Conservation (phyloP, 2,329 filamentous ascomycete species). For the Lecanicillium sp. region DNA sequence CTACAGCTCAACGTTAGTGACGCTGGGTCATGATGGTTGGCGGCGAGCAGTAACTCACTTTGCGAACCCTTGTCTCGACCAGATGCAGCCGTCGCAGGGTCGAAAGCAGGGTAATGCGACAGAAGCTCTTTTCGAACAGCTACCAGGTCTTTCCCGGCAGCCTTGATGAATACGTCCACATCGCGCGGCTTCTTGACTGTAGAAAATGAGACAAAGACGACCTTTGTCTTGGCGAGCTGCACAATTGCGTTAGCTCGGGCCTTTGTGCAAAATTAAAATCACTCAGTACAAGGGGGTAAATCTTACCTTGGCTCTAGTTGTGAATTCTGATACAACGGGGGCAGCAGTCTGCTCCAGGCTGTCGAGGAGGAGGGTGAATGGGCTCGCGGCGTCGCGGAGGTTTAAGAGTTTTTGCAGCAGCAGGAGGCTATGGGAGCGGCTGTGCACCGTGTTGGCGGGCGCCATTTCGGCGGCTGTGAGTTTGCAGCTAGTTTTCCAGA, state of each 20-base stretch:
- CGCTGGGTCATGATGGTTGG: not conserved
- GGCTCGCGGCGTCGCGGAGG: conserved; percentile 70
- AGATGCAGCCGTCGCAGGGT: conserved; percentile 27
- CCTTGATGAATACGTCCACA: conserved; percentile 60
- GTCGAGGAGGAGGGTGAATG: conserved; percentile 80
- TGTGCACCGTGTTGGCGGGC: conserved; percentile 52
- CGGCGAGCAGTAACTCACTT: conserved; percentile 28
- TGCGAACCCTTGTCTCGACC: conserved; percentile 28
- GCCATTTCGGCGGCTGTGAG: conserved; percentile 45
- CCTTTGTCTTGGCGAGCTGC: conserved; percentile 55
- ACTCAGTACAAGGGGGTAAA: no score
- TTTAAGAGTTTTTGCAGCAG: conserved; percentile 77
- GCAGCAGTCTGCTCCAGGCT: conserved; percentile 72
- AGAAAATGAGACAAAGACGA: conserved; percentile 72
- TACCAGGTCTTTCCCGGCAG: conserved; percentile 49
- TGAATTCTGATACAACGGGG: conserved; percentile 65
- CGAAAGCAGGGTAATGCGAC: conserved; percentile 36
- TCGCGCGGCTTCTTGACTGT: conserved; percentile 58
- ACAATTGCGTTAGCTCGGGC: no score
- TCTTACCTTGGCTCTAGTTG: conserved; percentile 64
- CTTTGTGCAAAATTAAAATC: no score
- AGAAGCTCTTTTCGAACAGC: conserved; percentile 53
- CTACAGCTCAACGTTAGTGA: conserved; percentile 32
- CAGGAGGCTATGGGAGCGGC: conserved; percentile 76
- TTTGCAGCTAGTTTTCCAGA: no score